These are phyloP conservation scores for Candida chilensis DNA, from an alignment of 805 yeast genomes.

Conservation along the genomic window DNA sequence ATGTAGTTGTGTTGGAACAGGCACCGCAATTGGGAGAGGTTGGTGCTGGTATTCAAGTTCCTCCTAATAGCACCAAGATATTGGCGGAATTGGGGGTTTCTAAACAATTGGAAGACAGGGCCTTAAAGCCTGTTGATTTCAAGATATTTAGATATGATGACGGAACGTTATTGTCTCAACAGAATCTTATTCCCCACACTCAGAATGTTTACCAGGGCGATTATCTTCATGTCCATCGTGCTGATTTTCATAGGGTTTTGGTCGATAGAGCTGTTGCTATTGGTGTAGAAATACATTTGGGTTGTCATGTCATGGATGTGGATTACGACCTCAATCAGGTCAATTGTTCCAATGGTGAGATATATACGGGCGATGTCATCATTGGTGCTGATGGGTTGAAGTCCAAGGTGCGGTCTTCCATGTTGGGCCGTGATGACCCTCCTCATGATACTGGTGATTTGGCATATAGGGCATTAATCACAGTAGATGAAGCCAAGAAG, in stretches of 20 bases:
- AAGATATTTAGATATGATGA: slow-evolving; percentile 8
- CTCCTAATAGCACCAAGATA: slow-evolving; percentile 15
- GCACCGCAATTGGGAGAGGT: slow-evolving; percentile 16
- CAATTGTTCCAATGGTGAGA: slow-evolving; percentile 8
- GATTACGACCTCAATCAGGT: slow-evolving; percentile 10
- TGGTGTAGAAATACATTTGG: slow-evolving; percentile 9
- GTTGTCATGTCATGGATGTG: slow-evolving; percentile 7
- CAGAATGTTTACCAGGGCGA: slow-evolving; percentile 8
- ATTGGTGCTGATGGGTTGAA: slow-evolving; percentile 17
- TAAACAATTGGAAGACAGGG: slow-evolving; percentile 4
- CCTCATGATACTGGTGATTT: slow-evolving; percentile 17
- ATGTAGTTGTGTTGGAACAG: slow-evolving; percentile 13
- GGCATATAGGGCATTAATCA: slow-evolving; percentile 14
- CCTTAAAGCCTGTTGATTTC: slow-evolving; percentile 8
- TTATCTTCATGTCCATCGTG: slow-evolving; percentile 15
- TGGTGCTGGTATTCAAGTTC: slow-evolving; percentile 22
- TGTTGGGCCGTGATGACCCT: slow-evolving; percentile 11
- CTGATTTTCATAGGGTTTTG: slow-evolving; percentile 13
- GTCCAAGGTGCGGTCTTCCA: slow-evolving; percentile 9
- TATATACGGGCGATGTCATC: slow-evolving; percentile 11
- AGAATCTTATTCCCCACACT: slow-evolving; percentile 9
- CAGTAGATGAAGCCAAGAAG: slow-evolving; percentile 7
- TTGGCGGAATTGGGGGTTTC: slow-evolving; percentile 10
- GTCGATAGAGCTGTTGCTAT: slow-evolving; percentile 10
- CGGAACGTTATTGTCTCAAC: slow-evolving; percentile 10